These are phyloP conservation scores for Ceriops decandra DNA, from an alignment of 345 rosid genomes.

Conservation along the genomic window DNA sequence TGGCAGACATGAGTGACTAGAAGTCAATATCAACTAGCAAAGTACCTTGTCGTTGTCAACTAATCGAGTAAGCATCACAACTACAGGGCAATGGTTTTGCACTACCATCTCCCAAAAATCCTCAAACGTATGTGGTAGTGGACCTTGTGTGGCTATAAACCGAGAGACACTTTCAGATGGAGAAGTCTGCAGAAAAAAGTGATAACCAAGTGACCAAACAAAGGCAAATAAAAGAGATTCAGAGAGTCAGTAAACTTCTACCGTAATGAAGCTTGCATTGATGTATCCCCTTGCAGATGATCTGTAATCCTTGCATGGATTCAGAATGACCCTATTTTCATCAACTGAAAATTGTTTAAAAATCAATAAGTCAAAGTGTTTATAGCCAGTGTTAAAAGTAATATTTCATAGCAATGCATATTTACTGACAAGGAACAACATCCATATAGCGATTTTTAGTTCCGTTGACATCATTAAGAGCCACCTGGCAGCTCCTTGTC, in stretches of 20 bases:
- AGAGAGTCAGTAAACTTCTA: slow-evolving; percentile 16
- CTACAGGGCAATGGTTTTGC: slow-evolving; percentile 66
- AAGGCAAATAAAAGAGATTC: not conserved
- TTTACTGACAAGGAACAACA: slow-evolving; percentile 68
- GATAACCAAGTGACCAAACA: not conserved
- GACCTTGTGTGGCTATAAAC: slow-evolving; percentile 95
- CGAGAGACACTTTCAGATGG: slow-evolving; percentile 52
- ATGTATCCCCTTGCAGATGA: slow-evolving; percentile 67
- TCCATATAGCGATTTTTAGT: slow-evolving; percentile 72
- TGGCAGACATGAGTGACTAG: no score
- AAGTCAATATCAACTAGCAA: not conserved
- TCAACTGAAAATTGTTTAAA: slow-evolving; percentile 48
- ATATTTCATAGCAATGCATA: not conserved
- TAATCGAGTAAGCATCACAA: slow-evolving; percentile 87
- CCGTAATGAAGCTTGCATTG: slow-evolving; percentile 80
- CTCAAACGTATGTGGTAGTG: slow-evolving; percentile 63
- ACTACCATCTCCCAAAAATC: slow-evolving; percentile 97
- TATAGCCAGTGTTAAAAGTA: no score
- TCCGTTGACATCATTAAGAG: slow-evolving; percentile 44
- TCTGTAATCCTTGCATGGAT: slow-evolving; percentile 60
- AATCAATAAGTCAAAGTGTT: not conserved
- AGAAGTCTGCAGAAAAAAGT: slow-evolving; percentile 48
- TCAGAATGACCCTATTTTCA: slow-evolving; percentile 61
- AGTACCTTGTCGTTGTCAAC: slow-evolving; percentile 64
- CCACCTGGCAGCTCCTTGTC: slow-evolving; percentile 49